These are phyloP conservation scores for Russula brevipes DNA, from an alignment of 768 basidiomycete genomes.

Conservation along the genomic window DNA sequence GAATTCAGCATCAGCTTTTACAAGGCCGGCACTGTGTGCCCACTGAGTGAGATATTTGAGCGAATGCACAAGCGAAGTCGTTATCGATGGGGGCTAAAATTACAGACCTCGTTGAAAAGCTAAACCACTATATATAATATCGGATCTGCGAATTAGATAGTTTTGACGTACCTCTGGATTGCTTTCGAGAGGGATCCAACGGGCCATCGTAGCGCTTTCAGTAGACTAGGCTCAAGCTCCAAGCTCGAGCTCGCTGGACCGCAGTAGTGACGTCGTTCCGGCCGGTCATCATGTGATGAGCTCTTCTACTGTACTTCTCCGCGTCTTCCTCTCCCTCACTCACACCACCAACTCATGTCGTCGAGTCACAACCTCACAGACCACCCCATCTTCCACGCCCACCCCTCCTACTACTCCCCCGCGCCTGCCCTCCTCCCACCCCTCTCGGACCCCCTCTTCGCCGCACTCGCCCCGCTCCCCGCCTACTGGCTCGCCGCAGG, in stretches of 20 bases:
- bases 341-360: background rate
- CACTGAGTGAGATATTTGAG: background rate
- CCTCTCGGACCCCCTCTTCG: constrained; percentile 65
- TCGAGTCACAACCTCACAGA: background rate
- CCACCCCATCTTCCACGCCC: constrained; percentile 1
- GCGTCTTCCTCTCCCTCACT: background rate
- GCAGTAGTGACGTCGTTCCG: no score
- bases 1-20: constrained; percentile 16
- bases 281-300: no score
- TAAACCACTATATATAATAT: constrained; percentile 27
- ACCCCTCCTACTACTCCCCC: constrained; percentile 53
- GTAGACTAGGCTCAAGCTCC: no score
- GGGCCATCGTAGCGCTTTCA: background rate
- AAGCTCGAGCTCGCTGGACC: no score
- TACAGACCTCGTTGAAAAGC: constrained; percentile 15
- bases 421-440: constrained; percentile 45
- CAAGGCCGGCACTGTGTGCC: constrained; percentile 3
- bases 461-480: constrained; percentile 68
- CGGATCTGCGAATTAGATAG: constrained; percentile 20
- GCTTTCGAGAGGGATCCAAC: constrained; percentile 79
- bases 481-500: constrained; percentile 82
- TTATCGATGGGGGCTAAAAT: constrained; percentile 1
- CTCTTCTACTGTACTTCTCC: no score
- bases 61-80: constrained; percentile 27
- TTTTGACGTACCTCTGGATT: constrained; percentile 48